A percentile compares a stretch with the other conserved stretches of the same genome.
Evolutionary conservation across 2,329 filamentous ascomycete genomes (phyloP).

Genomic region (Aspergillus pseudotamarii): DNA sequence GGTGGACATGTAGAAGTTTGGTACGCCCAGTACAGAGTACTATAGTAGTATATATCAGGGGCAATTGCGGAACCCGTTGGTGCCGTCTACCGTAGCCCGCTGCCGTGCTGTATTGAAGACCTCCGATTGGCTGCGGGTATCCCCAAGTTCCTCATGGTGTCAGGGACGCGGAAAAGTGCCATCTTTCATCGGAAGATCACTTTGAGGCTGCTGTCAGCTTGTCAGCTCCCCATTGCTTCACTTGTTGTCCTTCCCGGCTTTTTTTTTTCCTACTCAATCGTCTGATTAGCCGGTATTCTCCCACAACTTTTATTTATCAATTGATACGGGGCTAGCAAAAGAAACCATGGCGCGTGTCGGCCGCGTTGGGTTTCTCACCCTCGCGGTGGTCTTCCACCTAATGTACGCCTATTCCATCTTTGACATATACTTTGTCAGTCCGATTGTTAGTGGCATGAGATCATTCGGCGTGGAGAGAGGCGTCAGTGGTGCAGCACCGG

Average conservation of each 20-base stretch:
- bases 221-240: not conserved
- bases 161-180: slow-evolving; percentile 16
- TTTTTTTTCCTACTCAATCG: not conserved
- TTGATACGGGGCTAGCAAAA: slow-evolving; percentile 9
- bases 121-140: slow-evolving; percentile 21
- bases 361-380: slow-evolving; percentile 80
- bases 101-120: slow-evolving; percentile 14
- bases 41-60: not conserved
- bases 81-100: slow-evolving; percentile 11
- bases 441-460: slow-evolving; percentile 93
- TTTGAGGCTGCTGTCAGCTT: not conserved
- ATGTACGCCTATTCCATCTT: slow-evolving; percentile 96
- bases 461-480: slow-evolving; percentile 71
- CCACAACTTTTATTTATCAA: not conserved
- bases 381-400: slow-evolving; percentile 89
- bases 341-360: slow-evolving; percentile 56
- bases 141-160: slow-evolving; percentile 24
- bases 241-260: not conserved
- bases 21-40: not conserved
- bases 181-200: slow-evolving; percentile 1
- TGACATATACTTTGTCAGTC: slow-evolving; percentile 97
- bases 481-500: slow-evolving; percentile 67
- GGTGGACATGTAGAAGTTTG: not conserved
- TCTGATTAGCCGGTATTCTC: not conserved
- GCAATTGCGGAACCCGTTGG: not conserved